Evolutionary conservation across 1,284 basidiomycete species (phyloP).

Genomic region (Melampsora larici-populina): DNA sequence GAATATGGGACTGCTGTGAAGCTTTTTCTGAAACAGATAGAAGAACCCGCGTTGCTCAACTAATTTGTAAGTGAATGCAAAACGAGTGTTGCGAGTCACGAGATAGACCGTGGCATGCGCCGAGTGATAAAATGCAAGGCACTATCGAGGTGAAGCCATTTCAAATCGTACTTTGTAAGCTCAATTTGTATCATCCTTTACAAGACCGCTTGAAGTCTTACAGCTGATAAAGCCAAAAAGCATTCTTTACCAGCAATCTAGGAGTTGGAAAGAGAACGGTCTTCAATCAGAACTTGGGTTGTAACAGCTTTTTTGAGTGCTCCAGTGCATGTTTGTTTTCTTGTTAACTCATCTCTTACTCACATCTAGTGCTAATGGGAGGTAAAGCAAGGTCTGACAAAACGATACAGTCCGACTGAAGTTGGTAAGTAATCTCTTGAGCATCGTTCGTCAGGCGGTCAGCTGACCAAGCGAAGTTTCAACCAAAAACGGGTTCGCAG

Average conservation of each 20-base stretch:
- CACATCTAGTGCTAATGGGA: slow-evolving; percentile 38
- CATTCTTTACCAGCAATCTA: slow-evolving; percentile 50
- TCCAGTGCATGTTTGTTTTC: background rate
- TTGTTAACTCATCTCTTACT: background rate
- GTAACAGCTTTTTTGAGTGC: background rate
- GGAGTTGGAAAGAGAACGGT: background rate
- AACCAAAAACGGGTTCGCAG: no score
- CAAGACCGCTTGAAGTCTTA: slow-evolving; percentile 9
- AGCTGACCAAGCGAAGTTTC: no score
- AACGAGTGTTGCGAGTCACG: slow-evolving; percentile 47
- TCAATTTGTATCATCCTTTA: background rate
- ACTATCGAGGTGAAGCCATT: background rate
- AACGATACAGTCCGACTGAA: slow-evolving; percentile 34
- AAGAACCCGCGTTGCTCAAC: background rate
- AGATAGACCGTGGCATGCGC: slow-evolving; percentile 48
- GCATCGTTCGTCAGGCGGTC: background rate
- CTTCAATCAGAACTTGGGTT: background rate
- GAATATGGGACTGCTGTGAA: background rate
- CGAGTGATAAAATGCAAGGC: slow-evolving; percentile 47
- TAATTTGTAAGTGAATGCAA: slow-evolving; percentile 41
- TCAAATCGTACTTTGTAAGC: background rate
- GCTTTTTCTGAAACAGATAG: background rate
- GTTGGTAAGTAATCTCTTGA: slow-evolving; percentile 15
- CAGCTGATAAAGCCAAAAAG: slow-evolving; percentile 50
- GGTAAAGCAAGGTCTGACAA: slow-evolving; percentile 23